Percentiles rank a stretch among this genome's conserved stretches.
Conservation (phyloP, 2,329 filamentous ascomycete genomes). For the Xylariaceae sp. region DNA sequence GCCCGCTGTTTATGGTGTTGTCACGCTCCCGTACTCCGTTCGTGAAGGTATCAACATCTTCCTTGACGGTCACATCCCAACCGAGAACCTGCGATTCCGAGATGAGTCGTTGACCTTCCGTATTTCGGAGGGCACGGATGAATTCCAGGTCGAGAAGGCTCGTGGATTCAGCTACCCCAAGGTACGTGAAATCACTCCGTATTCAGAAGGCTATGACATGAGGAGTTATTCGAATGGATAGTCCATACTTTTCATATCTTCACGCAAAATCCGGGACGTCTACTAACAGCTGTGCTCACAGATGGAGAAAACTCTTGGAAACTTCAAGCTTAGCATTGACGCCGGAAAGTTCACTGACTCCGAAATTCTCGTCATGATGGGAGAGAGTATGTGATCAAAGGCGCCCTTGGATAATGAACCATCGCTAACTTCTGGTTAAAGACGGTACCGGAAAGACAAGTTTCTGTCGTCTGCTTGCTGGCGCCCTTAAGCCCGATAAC, state of each 20-base stretch:
- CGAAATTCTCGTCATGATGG: constrained; percentile 73
- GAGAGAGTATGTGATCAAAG: constrained; percentile 13
- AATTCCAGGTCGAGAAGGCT: constrained; percentile 17
- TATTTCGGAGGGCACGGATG: constrained; percentile 14
- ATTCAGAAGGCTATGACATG: not conserved
- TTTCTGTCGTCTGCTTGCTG: constrained; percentile 93
- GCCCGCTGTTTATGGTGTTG: constrained; percentile 94
- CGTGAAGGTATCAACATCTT: constrained; percentile 59
- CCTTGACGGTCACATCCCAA: constrained; percentile 17
- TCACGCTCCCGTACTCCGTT: constrained; percentile 90
- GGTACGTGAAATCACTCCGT: not conserved
- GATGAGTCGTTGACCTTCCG: constrained; percentile 18
- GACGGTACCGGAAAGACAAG: constrained; percentile 99
- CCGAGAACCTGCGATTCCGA: constrained; percentile 19
- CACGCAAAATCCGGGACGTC: too few species aligned
- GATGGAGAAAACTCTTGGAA: constrained; percentile 90
- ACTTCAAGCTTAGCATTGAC: constrained; percentile 80
- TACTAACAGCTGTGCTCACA: constrained; percentile 9
- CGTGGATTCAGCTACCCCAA: constrained; percentile 32
- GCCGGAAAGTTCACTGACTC: constrained; percentile 89
- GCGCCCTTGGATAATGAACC: not conserved
- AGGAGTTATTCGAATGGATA: not conserved
- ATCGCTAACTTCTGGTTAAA: constrained; percentile 42
- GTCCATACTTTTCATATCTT: not conserved
- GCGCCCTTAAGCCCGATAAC: constrained; percentile 85